Percentiles rank a stretch among this genome's conserved stretches.
Conservation (phyloP, 345 rosid species). For the Moricandia arvensis region DNA sequence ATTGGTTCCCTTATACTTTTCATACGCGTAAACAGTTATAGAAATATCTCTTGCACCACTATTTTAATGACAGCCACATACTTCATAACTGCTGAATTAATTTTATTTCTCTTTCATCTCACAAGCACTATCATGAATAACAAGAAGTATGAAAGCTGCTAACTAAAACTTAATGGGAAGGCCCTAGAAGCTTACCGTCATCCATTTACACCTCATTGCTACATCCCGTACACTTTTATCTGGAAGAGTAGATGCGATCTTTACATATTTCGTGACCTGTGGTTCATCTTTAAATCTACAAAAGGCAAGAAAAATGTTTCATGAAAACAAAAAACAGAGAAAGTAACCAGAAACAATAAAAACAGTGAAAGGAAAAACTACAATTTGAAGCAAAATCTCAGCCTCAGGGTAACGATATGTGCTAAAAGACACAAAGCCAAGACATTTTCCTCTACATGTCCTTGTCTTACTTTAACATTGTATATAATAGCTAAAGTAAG, state of each 20-base stretch:
- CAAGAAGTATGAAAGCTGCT: background rate
- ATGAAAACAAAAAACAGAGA: background rate
- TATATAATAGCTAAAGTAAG: too few species aligned
- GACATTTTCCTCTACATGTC: too few species aligned
- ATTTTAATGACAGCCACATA: conserved; percentile 9
- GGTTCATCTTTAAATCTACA: conserved; percentile 72
- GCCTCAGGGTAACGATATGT: too few species aligned
- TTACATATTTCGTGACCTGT: conserved; percentile 77
- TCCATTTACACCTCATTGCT: conserved; percentile 94
- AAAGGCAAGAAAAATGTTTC: background rate
- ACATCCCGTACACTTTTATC: conserved; percentile 98
- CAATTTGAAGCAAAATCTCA: too few species aligned
- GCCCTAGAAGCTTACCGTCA: conserved; percentile 26
- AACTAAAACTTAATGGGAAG: background rate
- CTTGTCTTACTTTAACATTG: too few species aligned
- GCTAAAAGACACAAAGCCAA: too few species aligned
- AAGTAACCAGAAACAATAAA: background rate
- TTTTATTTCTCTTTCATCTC: background rate
- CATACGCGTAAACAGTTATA: background rate
- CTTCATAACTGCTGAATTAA: background rate
- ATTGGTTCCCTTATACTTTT: conserved; percentile 15
- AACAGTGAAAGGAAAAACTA: background rate
- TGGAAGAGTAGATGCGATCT: conserved; percentile 76
- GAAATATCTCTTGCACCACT: background rate
- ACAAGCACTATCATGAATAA: too few species aligned